Evolutionary conservation across 2,329 filamentous ascomycete genomes (phyloP).

Genomic region (Trichoderma breve): DNA sequence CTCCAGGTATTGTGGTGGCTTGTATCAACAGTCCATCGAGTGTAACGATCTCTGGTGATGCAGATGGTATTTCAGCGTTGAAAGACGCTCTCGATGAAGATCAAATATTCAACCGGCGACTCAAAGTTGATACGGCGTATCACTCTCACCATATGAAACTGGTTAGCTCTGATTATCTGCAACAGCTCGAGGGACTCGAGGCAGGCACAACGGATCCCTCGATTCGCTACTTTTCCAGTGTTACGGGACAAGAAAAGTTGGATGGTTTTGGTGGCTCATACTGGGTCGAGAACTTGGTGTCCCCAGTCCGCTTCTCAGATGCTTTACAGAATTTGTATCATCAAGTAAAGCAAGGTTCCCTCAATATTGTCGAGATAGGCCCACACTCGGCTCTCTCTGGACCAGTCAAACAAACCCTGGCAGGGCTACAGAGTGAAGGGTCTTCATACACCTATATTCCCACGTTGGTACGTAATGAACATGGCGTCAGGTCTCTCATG

Average conservation of each 20-base stretch:
- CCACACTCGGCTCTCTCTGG: slow-evolving; percentile 9
- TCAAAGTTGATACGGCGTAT: slow-evolving; percentile 18
- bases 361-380: slow-evolving; percentile 5
- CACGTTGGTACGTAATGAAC: background rate
- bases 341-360: background rate
- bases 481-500: background rate
- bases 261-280: slow-evolving; percentile 21
- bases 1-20: slow-evolving; percentile 27
- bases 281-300: slow-evolving; percentile 22
- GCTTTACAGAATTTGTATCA: slow-evolving; percentile 21
- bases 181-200: background rate
- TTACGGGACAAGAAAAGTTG: background rate
- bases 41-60: slow-evolving; percentile 36
- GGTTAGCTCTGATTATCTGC: background rate
- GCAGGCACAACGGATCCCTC: background rate
- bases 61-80: slow-evolving; percentile 27
- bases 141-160: slow-evolving; percentile 19
- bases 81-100: slow-evolving; percentile 26
- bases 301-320: slow-evolving; percentile 28
- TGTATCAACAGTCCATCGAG: slow-evolving; percentile 34
- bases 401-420: background rate
- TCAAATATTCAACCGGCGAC: slow-evolving; percentile 27
- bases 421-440: background rate
- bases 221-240: background rate
- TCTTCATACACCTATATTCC: slow-evolving; percentile 1